Conservation (phyloP, 805 yeast species). For the Saccharomyces paradoxus region DNA sequence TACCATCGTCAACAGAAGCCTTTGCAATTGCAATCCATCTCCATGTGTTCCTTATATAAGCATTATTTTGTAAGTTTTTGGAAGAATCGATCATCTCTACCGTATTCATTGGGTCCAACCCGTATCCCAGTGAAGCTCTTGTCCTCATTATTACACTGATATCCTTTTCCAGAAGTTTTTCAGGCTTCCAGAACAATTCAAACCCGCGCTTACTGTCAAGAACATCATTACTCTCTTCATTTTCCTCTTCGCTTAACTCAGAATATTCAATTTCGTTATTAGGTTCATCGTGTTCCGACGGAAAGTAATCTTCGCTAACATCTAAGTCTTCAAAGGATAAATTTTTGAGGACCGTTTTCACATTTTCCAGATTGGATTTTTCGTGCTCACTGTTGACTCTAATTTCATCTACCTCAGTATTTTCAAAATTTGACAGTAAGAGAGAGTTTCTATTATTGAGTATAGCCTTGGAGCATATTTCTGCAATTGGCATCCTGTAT, state of each 20-base stretch:
- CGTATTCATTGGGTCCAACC: constrained; percentile 57
- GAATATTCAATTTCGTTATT: constrained; percentile 9
- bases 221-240: constrained; percentile 15
- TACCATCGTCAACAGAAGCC: constrained; percentile 52
- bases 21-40: constrained; percentile 77
- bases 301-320: constrained; percentile 17
- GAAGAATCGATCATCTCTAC: constrained; percentile 49
- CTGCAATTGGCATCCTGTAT: constrained; percentile 66
- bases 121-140: constrained; percentile 68
- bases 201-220: constrained; percentile 17
- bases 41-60: constrained; percentile 76
- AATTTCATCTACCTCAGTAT: constrained; percentile 23
- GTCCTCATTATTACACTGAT: constrained; percentile 63
- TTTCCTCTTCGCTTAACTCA: constrained; percentile 15
- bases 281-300: neutral
- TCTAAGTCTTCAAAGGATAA: constrained; percentile 29
- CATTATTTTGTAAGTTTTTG: constrained; percentile 40
- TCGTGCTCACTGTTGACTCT: constrained; percentile 16
- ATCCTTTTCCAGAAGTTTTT: constrained; percentile 55
- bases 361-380: constrained; percentile 14
- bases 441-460: constrained; percentile 67
- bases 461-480: constrained; percentile 51
- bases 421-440: constrained; percentile 40
- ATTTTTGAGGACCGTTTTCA: constrained; percentile 14
- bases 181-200: constrained; percentile 29